A percentile compares a stretch with the other conserved stretches of the same genome.
phyloP scores from a whole-genome alignment of 2,329 filamentous ascomycete genomes.

The Tolypocladium sp. region DNA sequence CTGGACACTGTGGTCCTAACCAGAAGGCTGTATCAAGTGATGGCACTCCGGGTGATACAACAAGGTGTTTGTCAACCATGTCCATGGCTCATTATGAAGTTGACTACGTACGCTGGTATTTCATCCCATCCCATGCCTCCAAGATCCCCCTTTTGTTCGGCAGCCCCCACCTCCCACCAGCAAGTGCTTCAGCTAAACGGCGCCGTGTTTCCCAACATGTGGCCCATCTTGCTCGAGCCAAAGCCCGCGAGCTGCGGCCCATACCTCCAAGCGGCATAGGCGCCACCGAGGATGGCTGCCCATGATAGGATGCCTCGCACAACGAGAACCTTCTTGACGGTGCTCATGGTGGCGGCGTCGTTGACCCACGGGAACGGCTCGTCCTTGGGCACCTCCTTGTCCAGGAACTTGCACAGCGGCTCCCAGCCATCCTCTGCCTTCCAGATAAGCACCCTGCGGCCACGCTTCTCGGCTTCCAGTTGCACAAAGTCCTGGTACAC shows the following conservation, averaged over 20 bases:
- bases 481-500: slow-evolving; percentile 14
- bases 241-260: slow-evolving; percentile 2
- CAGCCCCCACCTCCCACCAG: too few relatives aligned
- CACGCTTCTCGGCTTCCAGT: slow-evolving; percentile 18
- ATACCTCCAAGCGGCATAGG: slow-evolving; percentile 4
- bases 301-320: slow-evolving; percentile 7
- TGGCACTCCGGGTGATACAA: neutral
- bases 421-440: slow-evolving; percentile 30
- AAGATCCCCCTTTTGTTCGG: neutral
- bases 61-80: neutral
- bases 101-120: neutral
- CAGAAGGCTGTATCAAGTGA: neutral
- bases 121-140: neutral
- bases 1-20: too few relatives aligned
- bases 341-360: slow-evolving; percentile 11
- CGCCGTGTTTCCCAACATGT: neutral
- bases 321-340: slow-evolving; percentile 6
- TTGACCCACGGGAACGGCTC: slow-evolving; percentile 24
- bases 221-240: neutral
- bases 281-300: slow-evolving; percentile 3
- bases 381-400: slow-evolving; percentile 19
- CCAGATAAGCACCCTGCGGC: slow-evolving; percentile 15
- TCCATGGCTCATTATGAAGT: neutral
- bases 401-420: slow-evolving; percentile 31
- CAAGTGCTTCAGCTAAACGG: neutral